phyloP scores from a whole-genome alignment of 2,329 filamentous ascomycete genomes.

The Claviceps pazoutovae region DNA sequence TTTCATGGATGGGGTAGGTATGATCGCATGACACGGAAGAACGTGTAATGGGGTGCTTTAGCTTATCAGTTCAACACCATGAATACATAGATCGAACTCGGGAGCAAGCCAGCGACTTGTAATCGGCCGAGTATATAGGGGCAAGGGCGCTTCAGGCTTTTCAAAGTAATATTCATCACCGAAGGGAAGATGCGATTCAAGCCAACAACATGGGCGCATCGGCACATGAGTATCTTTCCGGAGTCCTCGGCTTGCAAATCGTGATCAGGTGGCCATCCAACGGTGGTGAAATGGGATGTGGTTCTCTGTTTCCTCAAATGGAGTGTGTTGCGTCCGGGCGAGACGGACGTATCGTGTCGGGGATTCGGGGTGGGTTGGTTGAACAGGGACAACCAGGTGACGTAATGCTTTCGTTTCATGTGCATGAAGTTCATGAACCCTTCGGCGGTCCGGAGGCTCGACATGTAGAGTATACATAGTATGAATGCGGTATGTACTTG shows the following conservation, averaged over 20 bases:
- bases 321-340: too few species aligned
- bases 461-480: too few species aligned
- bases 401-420: too few species aligned
- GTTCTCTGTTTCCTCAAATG: too few species aligned
- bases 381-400: too few species aligned
- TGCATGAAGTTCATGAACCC: too few species aligned
- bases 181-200: constrained; percentile 1
- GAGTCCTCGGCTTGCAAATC: not conserved
- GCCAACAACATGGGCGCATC: constrained; percentile 4
- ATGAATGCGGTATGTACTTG: too few species aligned
- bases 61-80: not conserved
- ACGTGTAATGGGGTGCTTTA: not conserved
- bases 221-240: not conserved
- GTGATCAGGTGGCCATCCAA: not conserved
- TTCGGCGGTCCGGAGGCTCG: too few species aligned
- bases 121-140: not conserved
- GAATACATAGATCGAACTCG: not conserved
- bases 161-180: not conserved
- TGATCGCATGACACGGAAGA: not conserved
- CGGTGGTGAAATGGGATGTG: not conserved
- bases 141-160: constrained; percentile 2
- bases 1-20: not conserved
- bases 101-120: too few species aligned
- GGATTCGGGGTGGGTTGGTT: too few species aligned
- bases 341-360: too few species aligned